Base-by-base conservation (phyloP, 2,329 filamentous ascomycete genomes). In the Penicillium sp. region DNA sequence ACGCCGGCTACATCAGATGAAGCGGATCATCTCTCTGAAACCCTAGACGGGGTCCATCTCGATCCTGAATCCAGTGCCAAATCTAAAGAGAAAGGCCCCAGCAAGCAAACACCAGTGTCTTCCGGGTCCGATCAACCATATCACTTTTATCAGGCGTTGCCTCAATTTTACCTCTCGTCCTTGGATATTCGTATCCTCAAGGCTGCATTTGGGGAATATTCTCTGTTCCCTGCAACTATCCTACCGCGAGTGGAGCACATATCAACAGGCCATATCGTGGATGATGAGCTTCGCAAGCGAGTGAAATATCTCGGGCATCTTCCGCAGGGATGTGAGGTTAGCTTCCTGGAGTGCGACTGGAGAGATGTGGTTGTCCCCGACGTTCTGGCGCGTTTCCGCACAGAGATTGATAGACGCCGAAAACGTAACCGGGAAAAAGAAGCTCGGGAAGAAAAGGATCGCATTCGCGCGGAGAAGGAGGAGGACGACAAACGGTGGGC, bases 301-400 rank as follows among this genome's bases (percentile, higher is more conserved):
- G 87, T 90, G 54, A 96, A 94, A 71, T 97, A 96, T 63, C 82
- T 97, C 3, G 85, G 86, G 0, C 92, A 97, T 73, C 81, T 97
- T 6, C 92, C 92, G 0, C 87, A 89, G 50, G 92, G 92, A n/a
- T 96, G 92, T 71, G 88, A 96, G 63, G 90, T 97, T 41, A 91
- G 83, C 63, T 96, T 96, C 67, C 75, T 97, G 1, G 92, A 97
- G 75, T 97, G 92, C 69, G 92, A 97, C 72, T 97, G 92, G 92
- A 92, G 90, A 3, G 92, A 96, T 64, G 90, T 94, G 38, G 90
- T 97, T 5, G 82, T 86, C 3, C 81, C 86, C 0, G 87, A 90
- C 50, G 83, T 90, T 4, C 79, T 97, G n/a, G 86, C 86, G 39
- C 82, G 82, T 1, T 97, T 96, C 74, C 79, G 82, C n/a, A 76